Base-by-base conservation (phyloP, 805 yeast species). In the Vanderwaltozyma yarrowii region DNA sequence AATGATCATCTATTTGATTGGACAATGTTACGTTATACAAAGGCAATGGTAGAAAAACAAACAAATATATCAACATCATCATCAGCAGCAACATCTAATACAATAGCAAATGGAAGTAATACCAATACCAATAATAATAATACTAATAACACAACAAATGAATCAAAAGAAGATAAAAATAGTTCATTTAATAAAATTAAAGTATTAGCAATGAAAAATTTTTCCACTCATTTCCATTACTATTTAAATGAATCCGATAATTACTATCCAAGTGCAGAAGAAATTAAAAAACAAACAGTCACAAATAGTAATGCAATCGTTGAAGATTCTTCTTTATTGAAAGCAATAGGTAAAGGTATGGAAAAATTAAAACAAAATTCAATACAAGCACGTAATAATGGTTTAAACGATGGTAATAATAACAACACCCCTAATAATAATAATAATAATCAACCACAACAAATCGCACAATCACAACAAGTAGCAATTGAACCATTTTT, bases 1-100 rank as follows among this genome's bases (percentile, higher is more conserved):
- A 89, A 89, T 62, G 98, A 92, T 64, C 94, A 88, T 62, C 78
- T 92, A 21, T 92, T 88, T 64, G 98, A 92, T 64, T 92, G 98
- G 98, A 92, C 96, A 21, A 76, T 88, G 55, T 44, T 58, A 36
- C 58, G 62, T 39, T 57, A 58, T 46, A 61, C 55, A 43, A 60
- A 54, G 51, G 64, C 58, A 33, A 58, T 54, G 57, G 58, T 53
- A 24, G 62, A 54, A 38, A 57, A 56, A 35, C 62, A 55, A 38
- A 35, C 40, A 37, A 28, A 14, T 41, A 27, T 34, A 41, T 32
- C 38, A 35, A n/a, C 31, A 4, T 33, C 31, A 13, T 31, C 40
- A 33, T 28, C 43, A n/a, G 29, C 42, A 3, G 41, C 44, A 7
- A 7, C 23, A 21, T 7, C 6, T 21, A 21, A 21, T 9, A 21